Base-by-base conservation (phyloP, 192 early-diverging fungal species). In the Gonapodya sp. region DNA sequence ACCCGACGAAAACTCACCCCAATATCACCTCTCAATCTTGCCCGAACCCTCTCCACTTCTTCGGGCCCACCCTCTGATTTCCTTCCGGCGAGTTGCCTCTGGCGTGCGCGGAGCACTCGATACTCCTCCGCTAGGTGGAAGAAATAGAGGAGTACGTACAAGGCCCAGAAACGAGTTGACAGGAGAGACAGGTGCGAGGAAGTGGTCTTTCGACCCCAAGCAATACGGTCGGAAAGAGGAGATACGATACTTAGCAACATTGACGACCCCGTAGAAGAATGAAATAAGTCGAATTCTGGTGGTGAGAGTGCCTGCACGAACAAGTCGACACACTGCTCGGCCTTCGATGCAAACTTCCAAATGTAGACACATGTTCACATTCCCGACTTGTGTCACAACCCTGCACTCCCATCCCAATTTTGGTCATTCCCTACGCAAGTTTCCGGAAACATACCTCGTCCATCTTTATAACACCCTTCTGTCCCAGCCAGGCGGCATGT, bases 71-170 rank as follows among this genome's bases (percentile, higher is more conserved):
- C 8, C 18, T 18, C 34, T 2, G 8, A 16, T 31, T 77, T 77
- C 30, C 18, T 16, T 33, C 8, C 46, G 8, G 75, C 75, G 31
- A 77, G 75, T 34, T 77, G 75, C 75, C 30, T 77, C 31, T 77
- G 75, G 31, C 75, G 75, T 2, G 34, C 30, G 18, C 75, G 30
- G 8, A 77, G 75, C 8, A 77, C 75, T 16, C 75, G 75, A 2
- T 31, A 77, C 31, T 77, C 75, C 34, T 77, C 75, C 2, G 75
- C 75, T 16, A 77, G 75, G 75, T 77, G 75, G 75, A 77, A 34
- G 31, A 77, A 77, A 33, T 77, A 77, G 75, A 77, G 75, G 75
- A 77, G 16, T 33, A 77, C 75, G 75, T 77, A 77, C 18, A 34
- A 14, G 8, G 34, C 34, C 75, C 75, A 77, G 34, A 77, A 34